Base-by-base conservation (phyloP, 2,329 filamentous ascomycete genomes). In the Calonectria pteridis region DNA sequence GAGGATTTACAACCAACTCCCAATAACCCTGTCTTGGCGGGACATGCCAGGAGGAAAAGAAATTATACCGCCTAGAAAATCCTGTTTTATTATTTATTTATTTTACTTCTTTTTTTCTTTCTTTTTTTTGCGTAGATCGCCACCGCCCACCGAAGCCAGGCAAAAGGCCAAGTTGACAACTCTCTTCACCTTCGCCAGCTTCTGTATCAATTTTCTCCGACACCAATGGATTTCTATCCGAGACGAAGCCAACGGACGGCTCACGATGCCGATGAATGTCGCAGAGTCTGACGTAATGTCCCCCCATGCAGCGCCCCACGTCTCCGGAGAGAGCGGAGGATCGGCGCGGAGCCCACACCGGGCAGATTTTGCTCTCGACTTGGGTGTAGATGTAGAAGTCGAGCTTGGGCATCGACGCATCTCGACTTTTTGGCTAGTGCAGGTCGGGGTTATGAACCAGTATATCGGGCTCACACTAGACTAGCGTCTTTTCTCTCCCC, bases 361-460 rank as follows among this genome's bases (percentile, higher is more conserved):
- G 55, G 28, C 31, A 23, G 51, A 4, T 40, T 23, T 16, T 46
- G 43, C 43, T 23, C n/a, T 46, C 10, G 55, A 20, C 23, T 40
- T 37, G 37, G 55, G 55, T 40, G 55, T 62, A 62, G 55, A 40
- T 11, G 31, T 62, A 62, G 55, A 62, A 62, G 43, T 18, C 26
- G 37, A 14, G 35, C 55, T 62, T 40, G 55, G 55, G 55, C 55
- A 62, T 37, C 55, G 55, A 62, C 35, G 55, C 55, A 62, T 62
- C 31, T 33, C 23, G 31, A 40, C 33, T 20, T 20, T 59, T 40
- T 58, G 33, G 55, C 55, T 62, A 62, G 55, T 40, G 55, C 55
- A 62, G 16, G 33, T 40, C 14, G 35, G 55, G 53, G 53, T 13
- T 28, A 28, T 28, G 55, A 62, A 62, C 55, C 55, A 62, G 23